Percentiles rank a stretch among this genome's conserved stretches.
Conservation (phyloP, 2,329 filamentous ascomycete species). For the Lasiodiplodia sp. region DNA sequence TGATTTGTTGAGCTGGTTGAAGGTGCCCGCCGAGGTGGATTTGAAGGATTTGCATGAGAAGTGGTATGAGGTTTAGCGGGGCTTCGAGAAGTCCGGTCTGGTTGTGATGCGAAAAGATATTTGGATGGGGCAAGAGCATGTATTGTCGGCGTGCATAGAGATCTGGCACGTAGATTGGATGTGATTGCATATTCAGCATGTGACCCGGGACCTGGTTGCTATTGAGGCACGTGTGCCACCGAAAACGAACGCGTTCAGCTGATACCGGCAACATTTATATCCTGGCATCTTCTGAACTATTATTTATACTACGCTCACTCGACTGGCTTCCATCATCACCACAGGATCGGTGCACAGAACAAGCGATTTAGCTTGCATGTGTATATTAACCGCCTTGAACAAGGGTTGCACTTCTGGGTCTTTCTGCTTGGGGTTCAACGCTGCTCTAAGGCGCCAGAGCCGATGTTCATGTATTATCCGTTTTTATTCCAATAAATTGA, state of each 20-base stretch:
- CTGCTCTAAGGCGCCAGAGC: not conserved
- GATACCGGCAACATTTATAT: not conserved
- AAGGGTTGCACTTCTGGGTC: too few species aligned
- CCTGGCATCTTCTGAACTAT: not conserved
- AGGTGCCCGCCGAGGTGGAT: conserved; percentile 63
- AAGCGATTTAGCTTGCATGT: too few species aligned
- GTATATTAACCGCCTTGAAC: too few species aligned
- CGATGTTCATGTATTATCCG: not conserved
- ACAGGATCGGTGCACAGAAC: too few species aligned
- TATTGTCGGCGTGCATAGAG: not conserved
- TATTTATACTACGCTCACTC: not conserved
- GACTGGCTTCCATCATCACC: not conserved
- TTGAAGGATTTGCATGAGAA: conserved; percentile 70
- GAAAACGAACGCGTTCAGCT: not conserved
- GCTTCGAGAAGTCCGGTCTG: not conserved
- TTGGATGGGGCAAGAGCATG: not conserved
- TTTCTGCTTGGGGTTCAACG: too few species aligned
- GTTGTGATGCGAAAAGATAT: not conserved
- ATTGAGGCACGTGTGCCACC: not conserved
- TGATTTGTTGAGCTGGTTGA: conserved; percentile 71
- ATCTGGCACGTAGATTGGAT: not conserved
- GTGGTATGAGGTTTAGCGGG: conserved; percentile 59
- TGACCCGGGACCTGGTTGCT: not conserved
- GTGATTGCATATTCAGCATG: too few species aligned
- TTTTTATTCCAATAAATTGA: not conserved